phyloP scores from a whole-genome alignment of 2,329 filamentous ascomycete species.

The Alternaria gaisen region DNA sequence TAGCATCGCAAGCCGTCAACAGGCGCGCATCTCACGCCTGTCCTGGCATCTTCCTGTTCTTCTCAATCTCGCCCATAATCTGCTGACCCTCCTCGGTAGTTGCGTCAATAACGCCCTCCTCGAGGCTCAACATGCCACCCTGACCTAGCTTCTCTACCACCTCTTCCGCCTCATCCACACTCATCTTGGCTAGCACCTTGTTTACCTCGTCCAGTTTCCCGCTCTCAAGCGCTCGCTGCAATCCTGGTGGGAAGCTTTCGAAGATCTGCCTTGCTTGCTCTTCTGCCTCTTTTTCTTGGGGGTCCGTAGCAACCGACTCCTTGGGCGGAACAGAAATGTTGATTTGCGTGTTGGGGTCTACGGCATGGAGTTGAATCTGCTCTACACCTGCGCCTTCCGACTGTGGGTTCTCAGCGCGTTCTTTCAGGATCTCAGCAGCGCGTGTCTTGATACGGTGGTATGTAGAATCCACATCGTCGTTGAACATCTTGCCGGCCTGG shows the following conservation, averaged over 20 bases:
- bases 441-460: conserved; percentile 83
- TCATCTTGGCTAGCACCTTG: conserved; percentile 87
- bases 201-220: conserved; percentile 90
- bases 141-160: conserved; percentile 81
- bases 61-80: conserved; percentile 74
- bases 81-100: conserved; percentile 87
- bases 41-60: conserved; percentile 50
- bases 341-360: conserved; percentile 91
- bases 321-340: conserved; percentile 82
- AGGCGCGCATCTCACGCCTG: conserved; percentile 42
- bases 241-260: conserved; percentile 80
- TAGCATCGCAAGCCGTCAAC: neutral
- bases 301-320: conserved; percentile 49
- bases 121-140: conserved; percentile 87
- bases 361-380: conserved; percentile 96
- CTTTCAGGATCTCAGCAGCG: conserved; percentile 74
- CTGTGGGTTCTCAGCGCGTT: conserved; percentile 60
- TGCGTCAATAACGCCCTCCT: conserved; percentile 93
- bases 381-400: conserved; percentile 73
- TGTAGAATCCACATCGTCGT: conserved; percentile 89
- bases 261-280: conserved; percentile 75
- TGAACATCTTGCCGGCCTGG: conserved; percentile 89
- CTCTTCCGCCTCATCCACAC: conserved; percentile 85
- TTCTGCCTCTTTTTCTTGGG: conserved; percentile 68
- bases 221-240: conserved; percentile 84